Conservation (phyloP, 352 stramenopile species). For the Pythium guiyangense region DNA sequence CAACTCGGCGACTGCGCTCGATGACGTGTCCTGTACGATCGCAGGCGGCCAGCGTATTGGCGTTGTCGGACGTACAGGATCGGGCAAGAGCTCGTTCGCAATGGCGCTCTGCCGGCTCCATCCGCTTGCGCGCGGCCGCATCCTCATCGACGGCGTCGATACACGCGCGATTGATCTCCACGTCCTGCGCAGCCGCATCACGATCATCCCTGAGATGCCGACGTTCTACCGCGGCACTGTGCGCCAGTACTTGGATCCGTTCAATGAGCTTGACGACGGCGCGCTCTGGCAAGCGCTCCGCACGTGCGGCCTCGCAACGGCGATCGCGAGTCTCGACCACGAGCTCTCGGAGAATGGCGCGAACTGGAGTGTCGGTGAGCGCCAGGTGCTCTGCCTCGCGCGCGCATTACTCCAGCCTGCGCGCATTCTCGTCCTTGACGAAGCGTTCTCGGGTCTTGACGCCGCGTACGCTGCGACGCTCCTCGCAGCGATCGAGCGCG, state of each 20-base stretch:
- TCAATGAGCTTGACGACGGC: slow-evolving; percentile 65
- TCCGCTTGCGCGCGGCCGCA: slow-evolving; percentile 38
- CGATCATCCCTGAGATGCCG: slow-evolving; percentile 85
- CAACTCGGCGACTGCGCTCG: slow-evolving; percentile 17
- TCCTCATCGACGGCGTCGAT: slow-evolving; percentile 88
- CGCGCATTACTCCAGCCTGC: slow-evolving; percentile 80
- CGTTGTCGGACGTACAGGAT: slow-evolving; percentile 48
- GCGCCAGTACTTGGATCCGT: slow-evolving; percentile 91
- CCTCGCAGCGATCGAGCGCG: slow-evolving; percentile 69
- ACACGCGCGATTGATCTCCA: slow-evolving; percentile 33
- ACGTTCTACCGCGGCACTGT: slow-evolving; percentile 91
- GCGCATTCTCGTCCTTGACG: slow-evolving; percentile 87
- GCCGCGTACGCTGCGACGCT: slow-evolving; percentile 75
- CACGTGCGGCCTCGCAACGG: slow-evolving; percentile 29
- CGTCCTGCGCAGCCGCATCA: slow-evolving; percentile 32
- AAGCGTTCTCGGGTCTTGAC: slow-evolving; percentile 85
- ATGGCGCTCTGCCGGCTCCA: slow-evolving; percentile 60
- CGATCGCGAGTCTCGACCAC: slow-evolving; percentile 30
- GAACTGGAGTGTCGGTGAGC: slow-evolving; percentile 89
- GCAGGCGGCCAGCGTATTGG: slow-evolving; percentile 41
- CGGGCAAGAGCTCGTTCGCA: slow-evolving; percentile 51
- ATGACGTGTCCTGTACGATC: slow-evolving; percentile 36
- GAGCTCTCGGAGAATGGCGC: slow-evolving; percentile 34
- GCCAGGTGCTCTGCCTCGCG: slow-evolving; percentile 88
- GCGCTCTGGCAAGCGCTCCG: slow-evolving; percentile 30